phyloP scores from a whole-genome alignment of 176 grass and related monocot genomes.

The Triticum dicoccoides region DNA sequence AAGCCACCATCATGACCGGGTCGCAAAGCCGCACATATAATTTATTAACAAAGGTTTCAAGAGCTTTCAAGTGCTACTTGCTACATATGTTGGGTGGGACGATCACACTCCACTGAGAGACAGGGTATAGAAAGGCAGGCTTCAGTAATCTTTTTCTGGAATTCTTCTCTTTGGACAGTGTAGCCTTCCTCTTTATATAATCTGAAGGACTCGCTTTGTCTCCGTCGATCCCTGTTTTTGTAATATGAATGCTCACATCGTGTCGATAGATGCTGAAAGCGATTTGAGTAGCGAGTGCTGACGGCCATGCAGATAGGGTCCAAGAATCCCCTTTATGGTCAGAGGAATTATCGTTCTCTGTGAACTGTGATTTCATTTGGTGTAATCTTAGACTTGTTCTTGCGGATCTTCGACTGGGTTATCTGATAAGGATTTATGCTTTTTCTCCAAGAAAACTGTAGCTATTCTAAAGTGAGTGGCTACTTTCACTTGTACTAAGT shows the following conservation, averaged over 20 bases:
- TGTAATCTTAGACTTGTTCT: too few relatives aligned
- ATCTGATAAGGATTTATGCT: too few relatives aligned
- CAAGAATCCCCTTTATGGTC: not conserved
- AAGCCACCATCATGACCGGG: constrained; percentile 40
- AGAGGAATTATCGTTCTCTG: too few relatives aligned
- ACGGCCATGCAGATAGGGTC: not conserved
- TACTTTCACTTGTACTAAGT: too few relatives aligned
- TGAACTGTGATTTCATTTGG: too few relatives aligned
- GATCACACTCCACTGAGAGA: constrained; percentile 38
- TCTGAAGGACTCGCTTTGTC: constrained; percentile 12
- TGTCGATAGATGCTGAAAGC: constrained; percentile 31
- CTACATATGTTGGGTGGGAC: constrained; percentile 49
- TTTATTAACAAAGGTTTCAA: not conserved
- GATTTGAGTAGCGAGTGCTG: constrained; percentile 28
- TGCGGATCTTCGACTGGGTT: too few relatives aligned
- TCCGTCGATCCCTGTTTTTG: not conserved
- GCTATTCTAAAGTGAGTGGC: too few relatives aligned
- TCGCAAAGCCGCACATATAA: constrained; percentile 27
- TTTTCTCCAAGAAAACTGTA: too few relatives aligned
- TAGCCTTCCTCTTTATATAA: constrained; percentile 10
- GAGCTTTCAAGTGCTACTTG: constrained; percentile 35
- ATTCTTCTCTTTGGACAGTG: not conserved
- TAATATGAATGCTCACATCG: constrained; percentile 35
- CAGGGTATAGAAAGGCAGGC: constrained; percentile 28
- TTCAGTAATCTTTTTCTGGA: not conserved